Percentiles rank a stretch among this genome's conserved stretches.
Conservation (phyloP, 441 rosid genomes). For the Aleurites moluccanus region DNA sequence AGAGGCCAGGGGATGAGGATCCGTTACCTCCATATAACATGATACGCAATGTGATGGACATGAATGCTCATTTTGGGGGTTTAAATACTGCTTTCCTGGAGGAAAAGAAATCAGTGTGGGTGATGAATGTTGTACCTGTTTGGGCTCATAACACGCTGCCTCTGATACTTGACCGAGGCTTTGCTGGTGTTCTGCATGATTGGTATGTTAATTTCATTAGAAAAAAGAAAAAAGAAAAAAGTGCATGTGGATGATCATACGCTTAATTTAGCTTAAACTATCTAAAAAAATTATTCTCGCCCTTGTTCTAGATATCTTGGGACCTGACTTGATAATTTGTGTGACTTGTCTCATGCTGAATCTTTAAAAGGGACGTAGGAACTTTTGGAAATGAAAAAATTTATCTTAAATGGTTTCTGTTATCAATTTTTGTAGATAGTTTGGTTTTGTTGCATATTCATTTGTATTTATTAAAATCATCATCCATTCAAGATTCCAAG, state of each 20-base stretch:
- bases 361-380: background rate
- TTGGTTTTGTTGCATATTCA: background rate
- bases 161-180: constrained; percentile 83
- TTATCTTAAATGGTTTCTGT: background rate
- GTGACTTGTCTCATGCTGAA: background rate
- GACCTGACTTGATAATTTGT: background rate
- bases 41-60: constrained; percentile 98
- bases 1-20: constrained; percentile 98
- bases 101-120: constrained; percentile 76
- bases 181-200: constrained; percentile 87
- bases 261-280: constrained; percentile 1
- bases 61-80: constrained; percentile 92
- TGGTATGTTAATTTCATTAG: constrained; percentile 53
- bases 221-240: background rate
- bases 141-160: constrained; percentile 77
- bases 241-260: constrained; percentile 3
- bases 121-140: constrained; percentile 92
- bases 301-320: background rate
- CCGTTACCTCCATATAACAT: constrained; percentile 94
- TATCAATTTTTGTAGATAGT: background rate
- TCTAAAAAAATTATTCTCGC: background rate
- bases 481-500: background rate
- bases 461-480: background rate
- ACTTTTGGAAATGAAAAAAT: background rate
- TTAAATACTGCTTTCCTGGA: constrained; percentile 75